phyloP scores from a whole-genome alignment of 139 green algal genomes.

The Chara braunii region DNA sequence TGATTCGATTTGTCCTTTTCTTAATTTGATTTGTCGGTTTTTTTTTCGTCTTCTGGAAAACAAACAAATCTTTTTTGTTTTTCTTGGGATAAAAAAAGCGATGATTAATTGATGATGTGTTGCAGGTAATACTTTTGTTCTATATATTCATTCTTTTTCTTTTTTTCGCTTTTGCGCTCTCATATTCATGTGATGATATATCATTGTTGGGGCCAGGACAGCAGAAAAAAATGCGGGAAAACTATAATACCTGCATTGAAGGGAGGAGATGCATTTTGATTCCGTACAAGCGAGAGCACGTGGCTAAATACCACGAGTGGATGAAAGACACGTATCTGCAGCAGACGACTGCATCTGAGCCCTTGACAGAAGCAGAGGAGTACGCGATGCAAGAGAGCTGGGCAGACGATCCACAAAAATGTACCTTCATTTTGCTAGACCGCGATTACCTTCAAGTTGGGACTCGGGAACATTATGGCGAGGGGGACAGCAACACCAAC shows the following conservation, averaged over 20 bases:
- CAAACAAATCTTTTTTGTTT: not conserved
- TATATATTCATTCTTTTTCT: too few species aligned
- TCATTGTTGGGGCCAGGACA: too few species aligned
- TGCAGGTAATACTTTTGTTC: too few species aligned
- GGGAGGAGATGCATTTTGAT: not conserved
- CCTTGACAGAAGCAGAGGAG: constrained; percentile 34
- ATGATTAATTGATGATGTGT: too few species aligned
- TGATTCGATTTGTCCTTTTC: too few species aligned
- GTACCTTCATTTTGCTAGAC: constrained; percentile 5
- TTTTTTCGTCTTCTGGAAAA: not conserved
- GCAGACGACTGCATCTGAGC: constrained; percentile 42
- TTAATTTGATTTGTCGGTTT: too few species aligned
- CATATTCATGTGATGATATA: too few species aligned
- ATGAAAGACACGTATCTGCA: constrained; percentile 39
- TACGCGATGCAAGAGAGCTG: constrained; percentile 46
- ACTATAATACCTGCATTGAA: constrained; percentile 3
- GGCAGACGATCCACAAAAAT: constrained; percentile 34
- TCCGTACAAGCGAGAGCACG: constrained; percentile 17
- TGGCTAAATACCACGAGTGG: constrained; percentile 29
- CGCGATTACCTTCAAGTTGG: not conserved
- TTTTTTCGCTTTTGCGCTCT: too few species aligned
- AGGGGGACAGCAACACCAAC: not conserved
- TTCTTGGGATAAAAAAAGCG: not conserved
- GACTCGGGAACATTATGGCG: not conserved
- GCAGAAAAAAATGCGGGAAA: not conserved